Conservation (phyloP, 305 asterid species). For the Rubia peregrina region DNA sequence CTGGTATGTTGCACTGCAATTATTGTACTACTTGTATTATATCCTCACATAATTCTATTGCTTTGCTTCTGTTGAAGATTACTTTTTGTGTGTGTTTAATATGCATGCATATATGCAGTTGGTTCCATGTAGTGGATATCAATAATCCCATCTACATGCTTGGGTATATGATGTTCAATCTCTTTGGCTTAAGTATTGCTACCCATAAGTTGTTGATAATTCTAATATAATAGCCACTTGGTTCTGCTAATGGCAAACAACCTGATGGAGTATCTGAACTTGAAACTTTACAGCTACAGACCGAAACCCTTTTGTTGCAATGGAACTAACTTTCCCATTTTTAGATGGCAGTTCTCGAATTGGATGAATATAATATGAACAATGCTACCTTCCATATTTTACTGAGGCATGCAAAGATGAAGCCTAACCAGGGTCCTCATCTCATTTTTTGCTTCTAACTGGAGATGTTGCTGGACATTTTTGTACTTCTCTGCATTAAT, state of each 20-base stretch:
- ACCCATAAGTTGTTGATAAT: neutral
- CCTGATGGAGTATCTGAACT: neutral
- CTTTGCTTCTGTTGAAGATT: neutral
- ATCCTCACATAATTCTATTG: neutral
- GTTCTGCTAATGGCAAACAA: neutral
- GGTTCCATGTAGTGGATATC: neutral
- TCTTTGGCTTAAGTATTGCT: neutral
- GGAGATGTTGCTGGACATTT: neutral
- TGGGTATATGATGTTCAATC: neutral
- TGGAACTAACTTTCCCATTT: neutral
- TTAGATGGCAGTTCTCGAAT: neutral
- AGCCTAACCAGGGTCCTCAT: neutral
- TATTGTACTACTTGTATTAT: neutral
- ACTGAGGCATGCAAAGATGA: neutral
- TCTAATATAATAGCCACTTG: neutral
- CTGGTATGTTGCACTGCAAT: slow-evolving; percentile 39
- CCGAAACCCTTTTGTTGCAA: neutral
- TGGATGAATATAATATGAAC: neutral
- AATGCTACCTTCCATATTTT: neutral
- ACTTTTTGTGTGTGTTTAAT: neutral
- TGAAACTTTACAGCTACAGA: neutral
- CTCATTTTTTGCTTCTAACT: neutral
- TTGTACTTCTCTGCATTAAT: neutral
- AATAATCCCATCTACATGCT: neutral
- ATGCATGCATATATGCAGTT: neutral